Conservation (phyloP, 202 grass and related monocot genomes). For the Carex arenaria region DNA sequence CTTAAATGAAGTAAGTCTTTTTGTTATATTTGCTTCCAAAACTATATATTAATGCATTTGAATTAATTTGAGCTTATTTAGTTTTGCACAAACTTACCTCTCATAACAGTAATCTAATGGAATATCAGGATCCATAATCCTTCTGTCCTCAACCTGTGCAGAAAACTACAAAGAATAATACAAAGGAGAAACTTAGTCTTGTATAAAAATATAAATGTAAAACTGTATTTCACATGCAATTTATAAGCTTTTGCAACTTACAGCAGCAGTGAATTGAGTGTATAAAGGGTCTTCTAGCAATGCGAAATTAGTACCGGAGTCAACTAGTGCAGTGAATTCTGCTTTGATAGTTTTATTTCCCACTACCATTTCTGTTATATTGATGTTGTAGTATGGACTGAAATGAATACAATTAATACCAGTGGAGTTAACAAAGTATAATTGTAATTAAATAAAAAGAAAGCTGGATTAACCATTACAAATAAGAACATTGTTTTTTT, state of each 20-base stretch:
- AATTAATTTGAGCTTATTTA: neutral
- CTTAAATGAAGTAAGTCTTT: neutral
- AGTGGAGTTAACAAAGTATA: neutral
- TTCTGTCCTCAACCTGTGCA: conserved; percentile 1
- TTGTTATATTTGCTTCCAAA: neutral
- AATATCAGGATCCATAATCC: neutral
- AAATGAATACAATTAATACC: neutral
- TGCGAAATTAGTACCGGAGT: conserved; percentile 74
- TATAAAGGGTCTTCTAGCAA: conserved; percentile 62
- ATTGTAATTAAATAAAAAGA: neutral
- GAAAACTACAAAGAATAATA: conserved; percentile 15
- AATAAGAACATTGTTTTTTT: neutral
- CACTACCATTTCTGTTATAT: conserved; percentile 34
- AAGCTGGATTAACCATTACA: neutral
- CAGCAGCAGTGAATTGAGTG: conserved; percentile 26
- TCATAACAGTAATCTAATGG: conserved; percentile 3
- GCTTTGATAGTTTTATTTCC: neutral
- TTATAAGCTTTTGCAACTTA: neutral
- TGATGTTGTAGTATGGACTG: conserved; percentile 62
- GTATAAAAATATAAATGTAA: neutral
- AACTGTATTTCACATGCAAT: neutral
- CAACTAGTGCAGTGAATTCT: conserved; percentile 36
- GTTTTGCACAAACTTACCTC: neutral
- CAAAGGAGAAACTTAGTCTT: neutral
- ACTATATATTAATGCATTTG: neutral